Evolutionary conservation across 2,329 filamentous ascomycete species (phyloP).

Genomic region (Aspergillus sclerotialis): DNA sequence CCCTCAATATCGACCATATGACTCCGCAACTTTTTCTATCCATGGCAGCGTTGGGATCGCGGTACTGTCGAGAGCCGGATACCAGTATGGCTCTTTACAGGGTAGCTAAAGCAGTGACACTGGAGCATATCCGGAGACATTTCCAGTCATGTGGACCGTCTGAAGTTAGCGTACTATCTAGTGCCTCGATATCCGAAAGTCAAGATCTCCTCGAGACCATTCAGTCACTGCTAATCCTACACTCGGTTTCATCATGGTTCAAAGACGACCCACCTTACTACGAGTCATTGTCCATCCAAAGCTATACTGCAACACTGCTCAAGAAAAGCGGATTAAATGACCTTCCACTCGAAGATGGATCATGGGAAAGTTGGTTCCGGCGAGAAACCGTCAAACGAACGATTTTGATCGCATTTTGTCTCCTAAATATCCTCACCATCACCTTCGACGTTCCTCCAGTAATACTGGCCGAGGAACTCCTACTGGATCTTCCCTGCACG

Average conservation of each 20-base stretch:
- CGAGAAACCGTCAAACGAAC: slow-evolving; percentile 24
- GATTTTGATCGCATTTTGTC: slow-evolving; percentile 28
- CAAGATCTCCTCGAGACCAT: slow-evolving; percentile 21
- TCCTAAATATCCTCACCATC: slow-evolving; percentile 29
- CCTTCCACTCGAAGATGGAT: slow-evolving; percentile 20
- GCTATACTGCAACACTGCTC: slow-evolving; percentile 22
- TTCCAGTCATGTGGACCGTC: slow-evolving; percentile 22
- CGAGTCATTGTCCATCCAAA: slow-evolving; percentile 22
- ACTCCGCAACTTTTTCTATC: slow-evolving; percentile 20
- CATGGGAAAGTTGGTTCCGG: slow-evolving; percentile 27
- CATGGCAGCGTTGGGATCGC: slow-evolving; percentile 26
- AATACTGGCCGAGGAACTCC: slow-evolving; percentile 24
- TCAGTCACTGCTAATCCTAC: slow-evolving; percentile 22
- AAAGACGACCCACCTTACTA: slow-evolving; percentile 23
- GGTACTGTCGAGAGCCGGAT: slow-evolving; percentile 27
- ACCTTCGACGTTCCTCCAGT: slow-evolving; percentile 26
- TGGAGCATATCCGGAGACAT: slow-evolving; percentile 24
- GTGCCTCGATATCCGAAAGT: slow-evolving; percentile 11
- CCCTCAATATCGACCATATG: slow-evolving; percentile 18
- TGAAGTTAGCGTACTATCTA: background rate
- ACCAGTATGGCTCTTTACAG: slow-evolving; percentile 25
- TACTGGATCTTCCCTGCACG: slow-evolving; percentile 24
- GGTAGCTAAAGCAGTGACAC: slow-evolving; percentile 23
- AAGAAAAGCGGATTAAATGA: slow-evolving; percentile 22
- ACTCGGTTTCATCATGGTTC: slow-evolving; percentile 25